Evolutionary conservation across 495 filamentous ascomycete genomes (phyloP), one percentile per base, ranked within the genome.

Genomic region (Xylaria bambusicola): DNA sequence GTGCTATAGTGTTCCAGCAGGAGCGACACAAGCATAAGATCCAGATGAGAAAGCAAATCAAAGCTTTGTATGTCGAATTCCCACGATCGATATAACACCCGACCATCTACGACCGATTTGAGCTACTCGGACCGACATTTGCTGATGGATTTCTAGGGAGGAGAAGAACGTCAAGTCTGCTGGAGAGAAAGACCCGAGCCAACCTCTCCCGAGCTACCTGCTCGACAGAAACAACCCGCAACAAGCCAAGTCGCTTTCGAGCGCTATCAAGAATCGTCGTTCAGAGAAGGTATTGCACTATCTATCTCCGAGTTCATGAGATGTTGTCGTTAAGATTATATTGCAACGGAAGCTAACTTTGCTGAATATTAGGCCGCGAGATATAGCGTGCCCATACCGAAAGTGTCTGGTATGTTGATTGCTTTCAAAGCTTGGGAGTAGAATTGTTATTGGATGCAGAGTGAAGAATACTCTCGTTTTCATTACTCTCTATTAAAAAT

Each of bases 21-120:
- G 89, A 94, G 84, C 84, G 94, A 40, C 91, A 92, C 76, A 84
- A 88, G 68, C 90, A 98, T 78, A 99, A 99, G 88, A 98, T 99
- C 73, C 93, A 97, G 85, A 93, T 98, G 90, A 89, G 90, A 75
- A 97, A 98, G 84, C 81, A 86, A 67, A 96, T 98, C 84, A 89
- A 88, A 74, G 87, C 88, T 12, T 20, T 61, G 51, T 56, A 41
- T 18, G 56, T 51, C 58, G 89, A 93, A 70, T 89, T 94, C 81
- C 89, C 93, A 84, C 84, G 92, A 45, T 89, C 92, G 77, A 84
- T 87, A 68, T 90, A 97, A 78, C 97, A 97, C 87, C 97, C 97
- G 73, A 92, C 96, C 85, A 97, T 90, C 88, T 88, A 77, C 96
- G 97, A 84, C 80, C 84, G 64, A 94, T 96, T 83, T 88, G 87